Base-by-base conservation (phyloP, 1,284 basidiomycete genomes). In the Cystobasidium sp. region DNA sequence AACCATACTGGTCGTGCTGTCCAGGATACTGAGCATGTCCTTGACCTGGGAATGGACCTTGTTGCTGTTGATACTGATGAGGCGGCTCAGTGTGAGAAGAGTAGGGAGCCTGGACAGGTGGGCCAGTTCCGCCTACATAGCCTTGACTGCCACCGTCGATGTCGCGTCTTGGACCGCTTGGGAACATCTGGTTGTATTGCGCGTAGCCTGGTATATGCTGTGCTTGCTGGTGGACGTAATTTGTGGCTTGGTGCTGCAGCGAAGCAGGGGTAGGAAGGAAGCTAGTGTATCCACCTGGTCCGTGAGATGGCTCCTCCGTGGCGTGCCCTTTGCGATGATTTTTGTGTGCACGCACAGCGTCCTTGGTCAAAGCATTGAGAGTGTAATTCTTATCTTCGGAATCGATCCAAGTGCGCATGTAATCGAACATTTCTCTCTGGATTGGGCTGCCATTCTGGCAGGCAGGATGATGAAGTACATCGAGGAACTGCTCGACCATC, bases 401-500 rank as follows among this genome's bases (percentile, higher is more conserved):
- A n/a, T 84, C 84, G 65, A 89, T 82, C 89, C 89, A 90, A 55
- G 82, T 82, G 77, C 87, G 81, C 84, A 90, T 83, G 67, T 84
- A 83, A 58, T 87, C 84, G 78, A 87, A 87, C 92, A 96, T 94
- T 79, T 91, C 88, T 49, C 86, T 85, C 82, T 95, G 93, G 41
- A 95, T 86, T 76, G 87, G 85, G 0, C 90, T 90, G 78, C 85
- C 83, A 64, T 83, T 82, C 80, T 90, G 86, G 80, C 92, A 95
- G 79, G 92, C 90, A 8, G 92, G 93, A 81, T 95, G 92, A 86
- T 94, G 92, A 87, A 95, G 82, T 83, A 88, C 90, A 78, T 90
- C 85, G 6, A 93, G 83, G 73, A 92, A 85, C 37, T 92, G 88
- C 68, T 92, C 89, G 41, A 68, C 58, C 43, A 67, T 72, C 18